Evolutionary conservation across 331 rosid species (phyloP).

Genomic region (Pyracantha coccinea): DNA sequence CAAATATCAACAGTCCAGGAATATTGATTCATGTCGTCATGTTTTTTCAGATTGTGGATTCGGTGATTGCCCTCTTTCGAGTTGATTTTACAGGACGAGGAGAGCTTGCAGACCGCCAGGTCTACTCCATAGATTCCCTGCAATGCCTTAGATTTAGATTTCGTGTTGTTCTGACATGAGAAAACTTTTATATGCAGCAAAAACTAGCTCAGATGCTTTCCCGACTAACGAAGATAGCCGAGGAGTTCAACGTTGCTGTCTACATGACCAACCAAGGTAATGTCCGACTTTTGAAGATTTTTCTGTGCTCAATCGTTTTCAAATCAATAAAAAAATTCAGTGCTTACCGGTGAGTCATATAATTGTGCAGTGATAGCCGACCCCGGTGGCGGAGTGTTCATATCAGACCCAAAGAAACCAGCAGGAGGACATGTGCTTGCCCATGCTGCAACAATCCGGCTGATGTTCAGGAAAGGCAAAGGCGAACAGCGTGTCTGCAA

Average conservation of each 20-base stretch:
- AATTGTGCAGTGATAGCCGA: conserved; percentile 81
- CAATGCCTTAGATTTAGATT: neutral
- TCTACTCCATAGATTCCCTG: conserved; percentile 11
- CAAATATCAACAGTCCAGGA: neutral
- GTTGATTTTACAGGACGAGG: conserved; percentile 97
- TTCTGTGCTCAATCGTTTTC: neutral
- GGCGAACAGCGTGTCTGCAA: conserved; percentile 97
- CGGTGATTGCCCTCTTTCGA: conserved; percentile 84
- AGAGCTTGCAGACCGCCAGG: conserved; percentile 99
- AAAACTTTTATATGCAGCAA: conserved; percentile 56
- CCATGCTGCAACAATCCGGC: conserved; percentile 88
- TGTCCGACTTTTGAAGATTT: neutral
- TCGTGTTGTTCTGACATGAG: conserved; percentile 1
- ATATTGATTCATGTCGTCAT: conserved; percentile 8
- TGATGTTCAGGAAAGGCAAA: conserved; percentile 96
- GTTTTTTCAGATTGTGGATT: conserved; percentile 72
- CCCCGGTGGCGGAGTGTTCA: conserved; percentile 93
- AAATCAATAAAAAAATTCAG: neutral
- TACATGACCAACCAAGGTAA: conserved; percentile 97
- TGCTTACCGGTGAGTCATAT: conserved; percentile 1
- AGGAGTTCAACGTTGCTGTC: conserved; percentile 88
- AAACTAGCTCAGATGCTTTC: conserved; percentile 94
- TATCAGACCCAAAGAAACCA: conserved; percentile 95
- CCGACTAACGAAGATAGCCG: conserved; percentile 81
- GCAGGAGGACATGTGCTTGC: conserved; percentile 99